Conservation (phyloP, 176 grass and related monocot genomes). For the Carex myosuroides region DNA sequence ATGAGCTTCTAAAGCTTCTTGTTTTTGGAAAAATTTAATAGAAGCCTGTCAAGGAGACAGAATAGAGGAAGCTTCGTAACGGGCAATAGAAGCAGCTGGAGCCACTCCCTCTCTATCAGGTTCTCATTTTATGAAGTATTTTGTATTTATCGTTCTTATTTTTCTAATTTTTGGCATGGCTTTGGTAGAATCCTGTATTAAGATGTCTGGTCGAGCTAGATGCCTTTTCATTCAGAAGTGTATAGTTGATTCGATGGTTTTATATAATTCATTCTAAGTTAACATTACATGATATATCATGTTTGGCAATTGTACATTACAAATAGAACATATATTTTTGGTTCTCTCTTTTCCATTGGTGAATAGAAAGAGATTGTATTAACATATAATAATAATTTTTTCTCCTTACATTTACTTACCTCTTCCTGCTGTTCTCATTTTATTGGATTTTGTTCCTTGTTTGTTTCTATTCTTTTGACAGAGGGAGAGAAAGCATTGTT, state of each 20-base stretch:
- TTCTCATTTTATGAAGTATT: slow-evolving; percentile 11
- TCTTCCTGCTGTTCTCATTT: not conserved
- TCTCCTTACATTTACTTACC: not conserved
- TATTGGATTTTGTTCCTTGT: not conserved
- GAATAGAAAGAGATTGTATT: not conserved
- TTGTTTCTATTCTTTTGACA: slow-evolving; percentile 30
- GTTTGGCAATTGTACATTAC: not conserved
- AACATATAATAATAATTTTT: not conserved
- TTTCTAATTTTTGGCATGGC: not conserved
- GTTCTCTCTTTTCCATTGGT: not conserved
- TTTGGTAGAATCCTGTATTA: not conserved
- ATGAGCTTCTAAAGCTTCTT: not conserved
- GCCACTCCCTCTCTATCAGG: slow-evolving; percentile 91
- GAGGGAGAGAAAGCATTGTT: slow-evolving; percentile 88
- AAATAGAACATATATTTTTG: not conserved
- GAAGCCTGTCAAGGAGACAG: slow-evolving; percentile 24
- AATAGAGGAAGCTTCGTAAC: slow-evolving; percentile 43
- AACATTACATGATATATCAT: not conserved
- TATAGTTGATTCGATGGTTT: not conserved
- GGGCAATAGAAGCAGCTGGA: slow-evolving; percentile 68
- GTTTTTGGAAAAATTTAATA: slow-evolving; percentile 23
- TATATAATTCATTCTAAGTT: not conserved
- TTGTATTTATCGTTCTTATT: not conserved
- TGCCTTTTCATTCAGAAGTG: not conserved
- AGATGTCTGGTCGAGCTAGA: not conserved